phyloP scores from a whole-genome alignment of 2,329 filamentous ascomycete genomes.

The Elsinoe australis region DNA sequence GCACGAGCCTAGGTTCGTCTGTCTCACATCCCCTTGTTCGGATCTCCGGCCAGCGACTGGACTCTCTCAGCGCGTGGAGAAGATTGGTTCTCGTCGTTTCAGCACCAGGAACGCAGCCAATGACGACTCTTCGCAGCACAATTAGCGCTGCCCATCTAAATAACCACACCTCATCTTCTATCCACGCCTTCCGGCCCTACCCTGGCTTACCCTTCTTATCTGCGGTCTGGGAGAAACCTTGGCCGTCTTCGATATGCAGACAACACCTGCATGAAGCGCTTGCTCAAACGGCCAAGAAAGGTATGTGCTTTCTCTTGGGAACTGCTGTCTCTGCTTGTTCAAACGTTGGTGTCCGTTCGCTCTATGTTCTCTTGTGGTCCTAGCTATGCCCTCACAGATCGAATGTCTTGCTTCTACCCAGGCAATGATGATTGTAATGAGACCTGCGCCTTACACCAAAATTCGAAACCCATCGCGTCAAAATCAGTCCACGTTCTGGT shows the following conservation, averaged over 20 bases:
- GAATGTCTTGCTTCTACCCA: too few relatives aligned
- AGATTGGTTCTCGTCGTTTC: neutral
- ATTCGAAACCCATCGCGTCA: too few relatives aligned
- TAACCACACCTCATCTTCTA: conserved; percentile 2
- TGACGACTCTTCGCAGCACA: neutral
- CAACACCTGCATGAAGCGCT: conserved; percentile 3
- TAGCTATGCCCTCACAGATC: neutral
- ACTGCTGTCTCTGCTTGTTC: too few relatives aligned
- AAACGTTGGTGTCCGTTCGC: too few relatives aligned
- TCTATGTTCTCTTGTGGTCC: neutral
- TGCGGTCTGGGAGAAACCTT: conserved; percentile 6
- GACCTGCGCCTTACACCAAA: too few relatives aligned
- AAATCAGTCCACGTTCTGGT: neutral
- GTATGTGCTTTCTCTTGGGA: neutral
- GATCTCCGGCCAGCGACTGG: too few relatives aligned
- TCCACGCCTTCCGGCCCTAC: neutral
- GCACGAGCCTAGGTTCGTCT: neutral
- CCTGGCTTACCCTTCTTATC: conserved; percentile 9
- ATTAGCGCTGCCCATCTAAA: conserved; percentile 9
- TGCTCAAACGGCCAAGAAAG: conserved; percentile 1
- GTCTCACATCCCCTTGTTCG: too few relatives aligned
- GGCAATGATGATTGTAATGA: too few relatives aligned
- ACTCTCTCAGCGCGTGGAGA: conserved; percentile 10
- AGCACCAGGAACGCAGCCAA: conserved; percentile 5
- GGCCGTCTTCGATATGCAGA: neutral